phyloP scores from a whole-genome alignment of 345 rosid genomes.

The Salix exigua region DNA sequence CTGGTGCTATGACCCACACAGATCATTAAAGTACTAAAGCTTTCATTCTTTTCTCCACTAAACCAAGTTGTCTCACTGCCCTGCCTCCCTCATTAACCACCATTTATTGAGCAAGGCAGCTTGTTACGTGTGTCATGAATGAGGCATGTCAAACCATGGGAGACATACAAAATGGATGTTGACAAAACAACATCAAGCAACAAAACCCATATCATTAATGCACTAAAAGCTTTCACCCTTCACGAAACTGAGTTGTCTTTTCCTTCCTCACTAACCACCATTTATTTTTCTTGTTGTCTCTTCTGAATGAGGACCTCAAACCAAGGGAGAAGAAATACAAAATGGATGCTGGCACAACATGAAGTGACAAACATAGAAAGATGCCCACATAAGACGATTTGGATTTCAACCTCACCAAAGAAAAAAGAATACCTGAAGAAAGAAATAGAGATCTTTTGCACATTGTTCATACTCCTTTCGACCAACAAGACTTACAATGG shows the following conservation, averaged over 20 bases:
- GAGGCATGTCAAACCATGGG: not conserved
- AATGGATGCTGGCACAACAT: not conserved
- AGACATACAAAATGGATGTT: not conserved
- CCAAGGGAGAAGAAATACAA: not conserved
- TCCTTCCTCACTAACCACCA: not conserved
- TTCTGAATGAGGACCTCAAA: not conserved
- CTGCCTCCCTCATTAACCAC: not conserved
- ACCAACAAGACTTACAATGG: slow-evolving; percentile 79
- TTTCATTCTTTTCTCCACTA: not conserved
- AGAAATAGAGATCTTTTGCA: slow-evolving; percentile 86
- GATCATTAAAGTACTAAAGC: not conserved
- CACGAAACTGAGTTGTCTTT: not conserved
- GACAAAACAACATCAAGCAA: not conserved
- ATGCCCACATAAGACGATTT: not conserved
- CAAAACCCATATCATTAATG: not conserved
- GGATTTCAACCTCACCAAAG: not conserved
- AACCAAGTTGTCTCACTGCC: not conserved
- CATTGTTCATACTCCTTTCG: slow-evolving; percentile 89
- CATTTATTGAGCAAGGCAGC: not conserved
- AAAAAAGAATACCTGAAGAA: slow-evolving; percentile 70
- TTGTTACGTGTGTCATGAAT: not conserved
- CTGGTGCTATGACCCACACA: not conserved
- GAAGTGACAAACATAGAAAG: not conserved
- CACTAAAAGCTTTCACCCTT: not conserved
- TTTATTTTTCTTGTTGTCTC: not conserved